Evolutionary conservation across 2,329 filamentous ascomycete genomes (phyloP), one percentile per base, ranked within the genome.

Genomic region (Cadophora sp.): DNA sequence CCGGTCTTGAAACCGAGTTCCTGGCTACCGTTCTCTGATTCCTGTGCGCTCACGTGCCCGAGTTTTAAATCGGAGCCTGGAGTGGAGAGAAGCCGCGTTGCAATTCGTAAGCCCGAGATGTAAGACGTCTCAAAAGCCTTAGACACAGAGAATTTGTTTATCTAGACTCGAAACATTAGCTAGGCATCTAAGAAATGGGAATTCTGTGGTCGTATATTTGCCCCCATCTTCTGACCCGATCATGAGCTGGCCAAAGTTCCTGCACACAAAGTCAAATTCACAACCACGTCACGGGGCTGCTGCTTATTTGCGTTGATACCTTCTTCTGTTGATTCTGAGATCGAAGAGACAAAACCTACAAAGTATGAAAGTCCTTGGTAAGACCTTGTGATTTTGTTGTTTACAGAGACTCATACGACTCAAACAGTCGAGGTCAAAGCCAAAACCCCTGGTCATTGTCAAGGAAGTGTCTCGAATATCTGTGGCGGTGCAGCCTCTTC

Each of bases 401-500:
- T 40, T 24, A 37, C 19, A 37, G 29, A 58, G n/a, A 22, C 29
- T 37, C 34, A 43, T 26, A 6, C 22, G 22, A 43, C 24, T 31
- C 26, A n/a, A 14, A 31, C 9, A 60, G 58, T 60, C 8, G 29
- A 40, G 29, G 34, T 59, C 55, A 7, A 34, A 24, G 7, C 55
- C 55, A 7, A 34, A 24, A 3, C 55, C 29, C 31, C 29, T 37
- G 55, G 29, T 40, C 31, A 48, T 50, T 40, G 43, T 59, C 53
- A 66, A 61, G 50, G 26, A 62, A 62, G 29, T 50, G 26, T 55
- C 43, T 65, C 63, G 55, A 59, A 26, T 34, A 63, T 48, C 59
- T 62, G 70, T 69, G 67, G 67, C 70, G 50, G 63, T 65, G 67
- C 65, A 68, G 40, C 22, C 22, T 22, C 31, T 61, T 58, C 31